Evolutionary conservation across 441 rosid species (phyloP).

Genomic region (Populus hybrid): DNA sequence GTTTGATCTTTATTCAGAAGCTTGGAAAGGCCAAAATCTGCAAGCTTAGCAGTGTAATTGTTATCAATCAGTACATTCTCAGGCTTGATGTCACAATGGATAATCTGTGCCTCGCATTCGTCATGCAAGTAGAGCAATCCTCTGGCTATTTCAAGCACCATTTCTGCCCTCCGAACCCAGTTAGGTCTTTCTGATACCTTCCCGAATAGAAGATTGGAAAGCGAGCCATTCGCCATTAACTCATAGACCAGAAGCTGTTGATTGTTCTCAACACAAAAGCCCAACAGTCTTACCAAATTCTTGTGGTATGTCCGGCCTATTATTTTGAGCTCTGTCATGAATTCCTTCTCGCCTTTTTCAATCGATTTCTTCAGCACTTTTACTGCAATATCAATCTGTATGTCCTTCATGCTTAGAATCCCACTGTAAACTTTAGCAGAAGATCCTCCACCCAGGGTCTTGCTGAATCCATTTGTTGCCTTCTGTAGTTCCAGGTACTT

Average conservation of each 20-base stretch:
- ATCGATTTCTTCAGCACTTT: conserved; percentile 20
- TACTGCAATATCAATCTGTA: conserved; percentile 20
- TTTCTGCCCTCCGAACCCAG: conserved; percentile 24
- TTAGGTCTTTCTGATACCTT: conserved; percentile 16
- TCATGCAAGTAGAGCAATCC: conserved; percentile 34
- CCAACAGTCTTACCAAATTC: conserved; percentile 24
- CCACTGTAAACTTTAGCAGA: conserved; percentile 31
- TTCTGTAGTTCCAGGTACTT: conserved; percentile 19
- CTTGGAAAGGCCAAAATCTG: conserved; percentile 35
- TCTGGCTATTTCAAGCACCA: conserved; percentile 23
- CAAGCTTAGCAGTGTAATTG: conserved; percentile 21
- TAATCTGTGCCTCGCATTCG: conserved; percentile 29
- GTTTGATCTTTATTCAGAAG: conserved; percentile 30
- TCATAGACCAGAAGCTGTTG: conserved; percentile 26
- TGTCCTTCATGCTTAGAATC: conserved; percentile 8
- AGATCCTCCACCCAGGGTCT: conserved; percentile 27
- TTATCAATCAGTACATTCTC: conserved; percentile 28
- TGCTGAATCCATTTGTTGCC: conserved; percentile 25
- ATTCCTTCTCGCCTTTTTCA: conserved; percentile 21
- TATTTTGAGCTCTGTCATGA: conserved; percentile 27
- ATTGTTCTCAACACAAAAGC: conserved; percentile 24
- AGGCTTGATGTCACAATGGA: conserved; percentile 37
- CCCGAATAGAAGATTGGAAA: conserved; percentile 21
- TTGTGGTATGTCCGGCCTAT: conserved; percentile 27
- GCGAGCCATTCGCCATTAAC: conserved; percentile 24